These are phyloP conservation scores for Fusarium udum DNA, from an alignment of 2,329 filamentous ascomycete species.

Conservation along the genomic window DNA sequence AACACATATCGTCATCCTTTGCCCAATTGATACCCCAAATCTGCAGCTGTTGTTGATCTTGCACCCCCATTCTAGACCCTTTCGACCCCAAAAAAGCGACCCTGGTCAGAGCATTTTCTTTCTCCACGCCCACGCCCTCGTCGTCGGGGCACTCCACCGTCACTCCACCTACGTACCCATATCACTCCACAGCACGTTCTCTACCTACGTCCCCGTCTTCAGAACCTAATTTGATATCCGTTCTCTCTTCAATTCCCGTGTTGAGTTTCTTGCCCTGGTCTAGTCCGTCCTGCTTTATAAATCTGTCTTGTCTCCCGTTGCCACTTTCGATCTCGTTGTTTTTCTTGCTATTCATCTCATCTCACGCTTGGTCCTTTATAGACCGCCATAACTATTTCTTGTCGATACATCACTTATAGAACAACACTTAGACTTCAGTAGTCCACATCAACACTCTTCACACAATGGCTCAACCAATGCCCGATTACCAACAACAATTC, in stretches of 20 bases:
- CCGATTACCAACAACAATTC: slow-evolving; percentile 1
- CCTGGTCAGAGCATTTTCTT: slow-evolving; percentile 17
- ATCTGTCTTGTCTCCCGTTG: slow-evolving; percentile 32
- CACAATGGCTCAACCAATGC: slow-evolving; percentile 37
- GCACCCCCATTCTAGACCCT: slow-evolving; percentile 28
- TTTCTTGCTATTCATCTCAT: not conserved
- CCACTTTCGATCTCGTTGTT: not conserved
- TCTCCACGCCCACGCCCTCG: slow-evolving; percentile 25
- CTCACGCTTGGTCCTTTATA: not conserved
- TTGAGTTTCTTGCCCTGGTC: slow-evolving; percentile 20
- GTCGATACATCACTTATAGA: not conserved
- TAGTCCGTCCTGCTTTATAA: slow-evolving; percentile 32
- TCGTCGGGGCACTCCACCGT: slow-evolving; percentile 35
- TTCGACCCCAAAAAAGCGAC: slow-evolving; percentile 6
- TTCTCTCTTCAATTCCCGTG: slow-evolving; percentile 13
- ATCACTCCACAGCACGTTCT: slow-evolving; percentile 26
- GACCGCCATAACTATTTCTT: not conserved
- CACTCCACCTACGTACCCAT: slow-evolving; percentile 34
- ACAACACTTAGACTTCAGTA: not conserved
- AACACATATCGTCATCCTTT: not conserved
- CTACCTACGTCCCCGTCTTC: not conserved
- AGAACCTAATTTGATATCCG: slow-evolving; percentile 26
- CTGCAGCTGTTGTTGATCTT: not conserved
- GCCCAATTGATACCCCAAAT: slow-evolving; percentile 1
- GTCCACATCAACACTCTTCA: not conserved